Evolutionary conservation across 805 yeast species (phyloP).

Genomic region (Helenozyma baotianmanensis): DNA sequence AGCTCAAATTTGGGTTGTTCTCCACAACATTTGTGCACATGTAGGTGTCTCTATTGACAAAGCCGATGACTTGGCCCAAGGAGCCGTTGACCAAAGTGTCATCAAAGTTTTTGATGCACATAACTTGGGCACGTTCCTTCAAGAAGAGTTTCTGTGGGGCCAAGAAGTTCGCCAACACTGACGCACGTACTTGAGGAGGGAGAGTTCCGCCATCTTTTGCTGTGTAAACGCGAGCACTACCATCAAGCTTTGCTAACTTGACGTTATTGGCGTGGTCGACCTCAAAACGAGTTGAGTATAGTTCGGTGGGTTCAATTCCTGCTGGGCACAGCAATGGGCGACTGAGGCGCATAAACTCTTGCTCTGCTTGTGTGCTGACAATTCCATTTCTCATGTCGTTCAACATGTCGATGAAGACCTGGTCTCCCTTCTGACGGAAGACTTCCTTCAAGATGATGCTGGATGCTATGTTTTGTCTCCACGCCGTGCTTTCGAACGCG

Average conservation of each 20-base stretch:
- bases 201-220: slow-evolving; percentile 32
- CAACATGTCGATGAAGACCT: slow-evolving; percentile 68
- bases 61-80: slow-evolving; percentile 68
- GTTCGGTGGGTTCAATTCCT: slow-evolving; percentile 84
- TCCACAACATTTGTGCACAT: slow-evolving; percentile 19
- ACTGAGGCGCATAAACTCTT: slow-evolving; percentile 48
- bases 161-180: slow-evolving; percentile 13
- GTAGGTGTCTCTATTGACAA: slow-evolving; percentile 42
- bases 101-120: slow-evolving; percentile 74
- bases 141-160: slow-evolving; percentile 27
- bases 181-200: slow-evolving; percentile 20
- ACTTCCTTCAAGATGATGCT: slow-evolving; percentile 74
- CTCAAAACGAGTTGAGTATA: slow-evolving; percentile 81
- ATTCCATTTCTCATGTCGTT: slow-evolving; percentile 77
- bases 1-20: slow-evolving; percentile 16
- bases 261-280: slow-evolving; percentile 70
- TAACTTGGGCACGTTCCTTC: slow-evolving; percentile 88
- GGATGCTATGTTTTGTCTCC: slow-evolving; percentile 60
- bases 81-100: slow-evolving; percentile 90
- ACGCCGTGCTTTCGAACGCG: slow-evolving; percentile 70
- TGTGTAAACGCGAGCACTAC: slow-evolving; percentile 41
- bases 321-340: slow-evolving; percentile 58
- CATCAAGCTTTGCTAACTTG: slow-evolving; percentile 39
- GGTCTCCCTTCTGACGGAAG: slow-evolving; percentile 84
- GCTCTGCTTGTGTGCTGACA: slow-evolving; percentile 45